Percentiles rank a stretch among this genome's conserved stretches.
These are phyloP conservation scores for Ustilago tritici DNA, from an alignment of 1,284 basidiomycete genomes.

Conservation along the genomic window DNA sequence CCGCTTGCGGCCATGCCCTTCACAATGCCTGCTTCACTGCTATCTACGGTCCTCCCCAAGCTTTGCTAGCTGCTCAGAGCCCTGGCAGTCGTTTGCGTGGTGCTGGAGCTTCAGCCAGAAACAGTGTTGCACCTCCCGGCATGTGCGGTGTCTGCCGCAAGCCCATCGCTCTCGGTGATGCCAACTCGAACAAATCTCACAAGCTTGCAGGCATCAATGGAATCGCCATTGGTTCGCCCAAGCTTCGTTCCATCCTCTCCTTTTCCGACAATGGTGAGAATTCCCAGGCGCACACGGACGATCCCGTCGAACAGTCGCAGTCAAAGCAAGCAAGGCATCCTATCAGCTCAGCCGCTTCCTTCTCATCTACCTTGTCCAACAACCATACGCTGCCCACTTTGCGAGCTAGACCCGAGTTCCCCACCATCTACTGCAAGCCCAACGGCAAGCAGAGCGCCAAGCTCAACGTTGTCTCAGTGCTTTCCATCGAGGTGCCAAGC, in stretches of 20 bases:
- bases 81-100: conserved; percentile 32
- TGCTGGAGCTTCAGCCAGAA: conserved; percentile 51
- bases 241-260: conserved; percentile 13
- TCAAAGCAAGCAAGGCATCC: conserved; percentile 7
- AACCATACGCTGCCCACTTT: conserved; percentile 76
- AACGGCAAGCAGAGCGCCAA: conserved; percentile 72
- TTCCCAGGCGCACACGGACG: conserved; percentile 42
- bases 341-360: conserved; percentile 38
- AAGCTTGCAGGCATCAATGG: conserved; percentile 47
- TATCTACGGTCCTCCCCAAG: conserved; percentile 88
- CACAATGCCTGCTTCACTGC: conserved; percentile 95
- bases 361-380: conserved; percentile 37
- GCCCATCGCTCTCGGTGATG: conserved; percentile 90
- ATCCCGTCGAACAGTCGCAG: conserved; percentile 29
- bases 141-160: conserved; percentile 95
- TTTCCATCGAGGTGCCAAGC: conserved; percentile 86
- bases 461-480: conserved; percentile 84
- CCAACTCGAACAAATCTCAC: conserved; percentile 74
- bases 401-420: conserved; percentile 87
- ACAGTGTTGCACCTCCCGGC: conserved; percentile 76
- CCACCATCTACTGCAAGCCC: conserved; percentile 77
- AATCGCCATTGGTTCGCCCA: conserved; percentile 6
- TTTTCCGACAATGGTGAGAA: conserved; percentile 18
- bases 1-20: conserved; percentile 95
- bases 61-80: conserved; percentile 64